Evolutionary conservation across 345 rosid species (phyloP), one percentile per base, ranked within the genome.

Genomic region (Adansonia digitata): DNA sequence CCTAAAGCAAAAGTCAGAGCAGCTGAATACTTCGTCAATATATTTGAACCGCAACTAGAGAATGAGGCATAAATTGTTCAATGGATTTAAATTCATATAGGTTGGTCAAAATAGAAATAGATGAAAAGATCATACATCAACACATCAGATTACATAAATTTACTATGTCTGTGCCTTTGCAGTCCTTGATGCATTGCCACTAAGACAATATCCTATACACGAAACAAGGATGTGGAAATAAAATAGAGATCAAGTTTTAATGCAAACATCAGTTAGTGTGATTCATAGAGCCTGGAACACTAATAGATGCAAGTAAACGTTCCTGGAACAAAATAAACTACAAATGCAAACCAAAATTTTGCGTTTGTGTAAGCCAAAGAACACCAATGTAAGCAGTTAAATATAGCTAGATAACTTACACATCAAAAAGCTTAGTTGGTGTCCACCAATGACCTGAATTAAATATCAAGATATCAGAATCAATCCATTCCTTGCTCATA

Each of bases 361-460:
- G 9, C n/a, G n/a, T n/a, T 66, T 4, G 48, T 26, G 15, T 53
- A 29, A 18, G 56, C 59, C 22, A 51, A 5, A 35, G 5, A 24
- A 51, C 31, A 42, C 18, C 46, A n/a, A 65, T 48, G 34, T 45
- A 62, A 10, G 69, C 24, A 76, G 63, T 9, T 51, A 18, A 61
- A 53, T 31, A 5, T 20, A 34, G 43, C 59, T 31, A 51, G 72
- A 70, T 48, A 70, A 80, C 91, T 87, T 84, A 91, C 96, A 87
- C 79, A 55, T 91, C 88, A 65, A 87, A 89, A 63, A 91, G 93
- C 83, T 91, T 91, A 42, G 83, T 85, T 18, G 84, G 85, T 3
- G 87, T 87, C 93, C 96, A 91, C 96, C 93, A 91, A 39, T 91
- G 96, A 62, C 91, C 93, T 17, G 96, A 84, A 80, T 91, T 91